These are phyloP conservation scores for Debaryomyces prosopidis DNA, from an alignment of 805 yeast species.

Conservation along the genomic window DNA sequence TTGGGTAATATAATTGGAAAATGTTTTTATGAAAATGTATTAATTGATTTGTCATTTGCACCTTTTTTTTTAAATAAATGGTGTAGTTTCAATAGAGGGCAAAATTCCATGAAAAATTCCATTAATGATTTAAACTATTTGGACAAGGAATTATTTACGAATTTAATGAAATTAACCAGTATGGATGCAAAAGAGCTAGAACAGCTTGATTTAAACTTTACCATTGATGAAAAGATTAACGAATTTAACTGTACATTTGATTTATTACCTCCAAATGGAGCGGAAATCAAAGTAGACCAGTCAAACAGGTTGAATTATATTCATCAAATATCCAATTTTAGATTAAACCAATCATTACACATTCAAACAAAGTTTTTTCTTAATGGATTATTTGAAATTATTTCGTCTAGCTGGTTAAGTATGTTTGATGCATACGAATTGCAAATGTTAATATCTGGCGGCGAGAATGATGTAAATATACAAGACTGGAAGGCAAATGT, in stretches of 20 bases:
- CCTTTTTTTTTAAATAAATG: constrained; percentile 78
- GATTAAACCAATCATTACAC: constrained; percentile 63
- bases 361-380: constrained; percentile 63
- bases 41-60: constrained; percentile 82
- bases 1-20: constrained; percentile 86
- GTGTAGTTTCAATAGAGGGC: constrained; percentile 38
- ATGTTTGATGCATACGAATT: constrained; percentile 85
- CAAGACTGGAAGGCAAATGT: constrained; percentile 66
- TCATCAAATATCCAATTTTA: constrained; percentile 75
- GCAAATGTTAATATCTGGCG: constrained; percentile 78
- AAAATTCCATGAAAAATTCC: constrained; percentile 47
- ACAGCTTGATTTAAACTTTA: constrained; percentile 64
- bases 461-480: constrained; percentile 71
- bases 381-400: constrained; percentile 67
- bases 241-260: constrained; percentile 47
- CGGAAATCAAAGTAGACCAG: constrained; percentile 52
- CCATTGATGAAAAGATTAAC: constrained; percentile 52
- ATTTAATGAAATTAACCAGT: constrained; percentile 59
- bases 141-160: constrained; percentile 67
- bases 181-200: constrained; percentile 59
- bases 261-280: constrained; percentile 59
- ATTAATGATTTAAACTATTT: constrained; percentile 77
- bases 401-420: constrained; percentile 72
- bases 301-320: constrained; percentile 71
- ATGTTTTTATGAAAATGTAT: constrained; percentile 78